phyloP scores from a whole-genome alignment of 2,329 filamentous ascomycete genomes.

The Lachnellula cervina region DNA sequence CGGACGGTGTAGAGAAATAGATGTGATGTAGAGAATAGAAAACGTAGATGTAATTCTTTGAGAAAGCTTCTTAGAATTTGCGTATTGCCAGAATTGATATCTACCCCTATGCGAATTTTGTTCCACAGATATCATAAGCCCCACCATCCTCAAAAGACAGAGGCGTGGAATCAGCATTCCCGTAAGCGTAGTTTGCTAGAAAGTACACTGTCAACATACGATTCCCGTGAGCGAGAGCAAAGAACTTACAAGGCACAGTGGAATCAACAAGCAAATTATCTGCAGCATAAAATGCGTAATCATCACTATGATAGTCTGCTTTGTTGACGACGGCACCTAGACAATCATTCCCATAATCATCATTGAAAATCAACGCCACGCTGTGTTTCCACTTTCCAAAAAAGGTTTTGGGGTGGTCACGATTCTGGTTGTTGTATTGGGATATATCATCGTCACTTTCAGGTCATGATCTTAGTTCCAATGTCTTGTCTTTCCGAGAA shows the following conservation, averaged over 20 bases:
- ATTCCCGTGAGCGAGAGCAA: background rate
- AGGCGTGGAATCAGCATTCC: constrained; percentile 15
- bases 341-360: constrained; percentile 16
- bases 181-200: constrained; percentile 14
- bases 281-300: constrained; percentile 14
- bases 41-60: too few species aligned
- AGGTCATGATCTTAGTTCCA: background rate
- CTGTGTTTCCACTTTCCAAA: constrained; percentile 20
- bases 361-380: constrained; percentile 12
- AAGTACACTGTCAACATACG: background rate
- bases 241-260: constrained; percentile 14
- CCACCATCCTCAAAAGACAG: constrained; percentile 15
- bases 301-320: constrained; percentile 18
- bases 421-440: constrained; percentile 13
- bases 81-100: too few species aligned
- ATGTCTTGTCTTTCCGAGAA: background rate
- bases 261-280: constrained; percentile 12
- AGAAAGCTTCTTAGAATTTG: too few species aligned
- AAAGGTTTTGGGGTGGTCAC: constrained; percentile 15
- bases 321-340: constrained; percentile 11
- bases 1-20: too few species aligned
- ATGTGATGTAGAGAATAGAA: too few species aligned
- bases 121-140: constrained; percentile 14
- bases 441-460: constrained; percentile 9
- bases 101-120: constrained; percentile 2